These are phyloP conservation scores for Westerdykella aurantiaca DNA, from an alignment of 2,329 filamentous ascomycete genomes.

Conservation along the genomic window DNA sequence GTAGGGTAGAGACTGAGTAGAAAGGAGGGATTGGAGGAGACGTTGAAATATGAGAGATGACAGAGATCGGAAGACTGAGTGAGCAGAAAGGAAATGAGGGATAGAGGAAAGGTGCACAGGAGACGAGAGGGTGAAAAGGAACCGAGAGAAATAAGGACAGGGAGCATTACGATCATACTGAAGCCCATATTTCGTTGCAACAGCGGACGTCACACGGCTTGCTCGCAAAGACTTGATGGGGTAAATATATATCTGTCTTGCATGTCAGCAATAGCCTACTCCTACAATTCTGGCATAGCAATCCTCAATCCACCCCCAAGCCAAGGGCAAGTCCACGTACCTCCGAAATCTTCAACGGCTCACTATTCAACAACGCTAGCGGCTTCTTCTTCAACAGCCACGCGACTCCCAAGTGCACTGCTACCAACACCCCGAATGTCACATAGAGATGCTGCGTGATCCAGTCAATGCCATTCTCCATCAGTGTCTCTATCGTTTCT, in stretches of 20 bases:
- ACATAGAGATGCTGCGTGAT: no score
- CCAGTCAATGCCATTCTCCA: no score
- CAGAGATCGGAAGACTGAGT: neutral
- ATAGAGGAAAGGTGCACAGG: no score
- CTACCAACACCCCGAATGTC: no score
- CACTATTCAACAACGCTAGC: no score
- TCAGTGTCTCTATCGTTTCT: no score
- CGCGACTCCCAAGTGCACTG: no score
- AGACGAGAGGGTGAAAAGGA: neutral
- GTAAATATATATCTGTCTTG: constrained; percentile 40
- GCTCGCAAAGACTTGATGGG: constrained; percentile 45
- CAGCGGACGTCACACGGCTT: constrained; percentile 33
- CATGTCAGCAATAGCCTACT: neutral
- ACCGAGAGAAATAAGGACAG: no score
- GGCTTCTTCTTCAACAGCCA: no score
- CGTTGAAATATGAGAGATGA: neutral
- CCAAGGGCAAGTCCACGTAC: neutral
- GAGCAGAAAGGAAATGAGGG: neutral
- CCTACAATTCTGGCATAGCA: no score
- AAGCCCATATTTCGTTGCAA: constrained; percentile 43
- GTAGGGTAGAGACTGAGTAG: no score
- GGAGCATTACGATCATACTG: constrained; percentile 36
- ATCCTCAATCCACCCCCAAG: no score
- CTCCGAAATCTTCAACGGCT: neutral
- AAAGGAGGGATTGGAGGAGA: neutral